phyloP scores from a whole-genome alignment of 129 eudicot genomes.

The Daucus carota region DNA sequence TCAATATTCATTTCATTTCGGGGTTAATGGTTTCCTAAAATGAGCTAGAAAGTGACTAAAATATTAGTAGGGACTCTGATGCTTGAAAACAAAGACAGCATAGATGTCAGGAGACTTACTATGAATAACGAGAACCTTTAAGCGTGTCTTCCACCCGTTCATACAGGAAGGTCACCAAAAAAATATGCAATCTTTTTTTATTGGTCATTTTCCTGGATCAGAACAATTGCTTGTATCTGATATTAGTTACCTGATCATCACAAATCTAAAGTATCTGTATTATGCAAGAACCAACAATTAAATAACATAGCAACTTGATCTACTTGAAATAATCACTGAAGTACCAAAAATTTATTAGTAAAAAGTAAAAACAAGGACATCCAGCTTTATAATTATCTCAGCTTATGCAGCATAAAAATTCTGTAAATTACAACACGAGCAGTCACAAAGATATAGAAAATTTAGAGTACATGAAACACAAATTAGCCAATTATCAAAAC shows the following conservation, averaged over 20 bases:
- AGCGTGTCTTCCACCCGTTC: not conserved
- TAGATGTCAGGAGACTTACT: not conserved
- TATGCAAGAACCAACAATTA: not conserved
- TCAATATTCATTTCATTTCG: not conserved
- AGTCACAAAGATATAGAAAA: not conserved
- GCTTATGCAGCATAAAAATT: not conserved
- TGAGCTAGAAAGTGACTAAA: too few species aligned
- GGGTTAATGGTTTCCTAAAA: not conserved
- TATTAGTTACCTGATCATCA: not conserved
- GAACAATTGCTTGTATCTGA: not conserved
- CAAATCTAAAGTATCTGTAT: not conserved
- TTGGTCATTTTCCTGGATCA: not conserved
- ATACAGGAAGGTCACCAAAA: not conserved
- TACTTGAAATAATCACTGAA: not conserved
- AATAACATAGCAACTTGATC: not conserved
- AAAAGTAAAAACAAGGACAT: not conserved
- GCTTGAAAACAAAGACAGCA: not conserved
- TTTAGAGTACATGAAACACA: not conserved
- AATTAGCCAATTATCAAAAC: not conserved
- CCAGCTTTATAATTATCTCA: not conserved
- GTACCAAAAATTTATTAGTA: not conserved
- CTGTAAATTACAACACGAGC: not conserved
- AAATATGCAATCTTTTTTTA: not conserved
- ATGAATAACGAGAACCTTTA: not conserved
- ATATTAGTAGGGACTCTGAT: not conserved